Conservation (phyloP, 2,329 filamentous ascomycete species). For the Arthrobotrys musiformis region DNA sequence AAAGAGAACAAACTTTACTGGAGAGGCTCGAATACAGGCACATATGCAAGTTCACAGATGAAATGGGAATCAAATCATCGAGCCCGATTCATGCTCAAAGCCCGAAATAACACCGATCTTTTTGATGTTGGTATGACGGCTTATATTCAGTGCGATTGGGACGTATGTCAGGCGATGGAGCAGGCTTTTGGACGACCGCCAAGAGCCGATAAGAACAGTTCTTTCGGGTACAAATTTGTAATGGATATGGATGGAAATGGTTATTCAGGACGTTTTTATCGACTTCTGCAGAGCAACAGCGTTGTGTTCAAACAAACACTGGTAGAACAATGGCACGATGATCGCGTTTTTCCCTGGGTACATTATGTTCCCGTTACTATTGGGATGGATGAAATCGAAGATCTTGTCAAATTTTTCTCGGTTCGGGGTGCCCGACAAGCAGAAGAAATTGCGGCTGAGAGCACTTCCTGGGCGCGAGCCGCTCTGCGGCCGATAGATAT, state of each 20-base stretch:
- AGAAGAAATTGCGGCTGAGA: constrained; percentile 7
- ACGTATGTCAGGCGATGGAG: constrained; percentile 2
- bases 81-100: constrained; percentile 7
- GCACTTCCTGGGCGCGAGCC: background rate
- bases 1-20: constrained; percentile 22
- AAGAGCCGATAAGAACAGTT: background rate
- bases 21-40: constrained; percentile 16
- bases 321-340: constrained; percentile 23
- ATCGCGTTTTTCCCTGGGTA: constrained; percentile 14
- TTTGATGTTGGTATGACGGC: constrained; percentile 25
- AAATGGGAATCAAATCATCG: constrained; percentile 20
- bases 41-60: background rate
- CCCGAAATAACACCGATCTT: constrained; percentile 5
- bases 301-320: constrained; percentile 18
- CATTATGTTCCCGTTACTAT: constrained; percentile 11
- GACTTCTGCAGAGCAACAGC: constrained; percentile 17
- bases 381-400: constrained; percentile 9
- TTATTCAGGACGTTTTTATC: constrained; percentile 14
- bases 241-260: constrained; percentile 26
- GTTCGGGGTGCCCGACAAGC: background rate
- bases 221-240: constrained; percentile 21
- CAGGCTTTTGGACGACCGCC: background rate
- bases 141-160: constrained; percentile 16
- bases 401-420: constrained; percentile 2
- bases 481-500: constrained; percentile 13